phyloP scores from a whole-genome alignment of 345 rosid species.

The Acer negundo region DNA sequence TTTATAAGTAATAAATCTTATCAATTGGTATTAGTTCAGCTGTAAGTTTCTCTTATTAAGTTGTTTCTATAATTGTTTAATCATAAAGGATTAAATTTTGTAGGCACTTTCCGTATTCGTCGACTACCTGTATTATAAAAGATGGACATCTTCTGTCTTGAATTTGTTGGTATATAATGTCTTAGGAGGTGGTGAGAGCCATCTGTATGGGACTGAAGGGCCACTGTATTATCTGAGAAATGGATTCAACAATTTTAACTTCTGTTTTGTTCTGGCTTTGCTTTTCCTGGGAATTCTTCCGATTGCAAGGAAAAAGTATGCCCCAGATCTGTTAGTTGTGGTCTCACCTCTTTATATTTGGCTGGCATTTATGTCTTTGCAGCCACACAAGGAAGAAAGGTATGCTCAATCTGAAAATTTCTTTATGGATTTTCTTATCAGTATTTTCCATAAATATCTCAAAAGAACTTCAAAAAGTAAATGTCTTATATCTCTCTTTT shows the following conservation, averaged over 20 bases:
- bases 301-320: slow-evolving; percentile 69
- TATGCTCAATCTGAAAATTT: slow-evolving; percentile 23
- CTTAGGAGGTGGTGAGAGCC: slow-evolving; percentile 97
- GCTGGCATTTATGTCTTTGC: slow-evolving; percentile 93
- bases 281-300: slow-evolving; percentile 71
- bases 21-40: neutral
- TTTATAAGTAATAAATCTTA: slow-evolving; percentile 1
- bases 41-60: slow-evolving; percentile 4
- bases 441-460: neutral
- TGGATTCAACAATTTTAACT: slow-evolving; percentile 94
- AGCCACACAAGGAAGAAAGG: slow-evolving; percentile 99
- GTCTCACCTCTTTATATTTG: slow-evolving; percentile 86
- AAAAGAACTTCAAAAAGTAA: neutral
- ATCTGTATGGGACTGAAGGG: slow-evolving; percentile 92
- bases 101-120: slow-evolving; percentile 76
- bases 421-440: slow-evolving; percentile 5
- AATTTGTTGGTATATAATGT: slow-evolving; percentile 93
- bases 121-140: slow-evolving; percentile 67
- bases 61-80: slow-evolving; percentile 14
- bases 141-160: slow-evolving; percentile 87
- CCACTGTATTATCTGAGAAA: slow-evolving; percentile 74
- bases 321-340: slow-evolving; percentile 69
- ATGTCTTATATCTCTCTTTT: neutral
- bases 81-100: slow-evolving; percentile 24
- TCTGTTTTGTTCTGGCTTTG: slow-evolving; percentile 81